Evolutionary conservation across 164 flowering plant genomes (phyloP).

Genomic region (Vitis amurensis): DNA sequence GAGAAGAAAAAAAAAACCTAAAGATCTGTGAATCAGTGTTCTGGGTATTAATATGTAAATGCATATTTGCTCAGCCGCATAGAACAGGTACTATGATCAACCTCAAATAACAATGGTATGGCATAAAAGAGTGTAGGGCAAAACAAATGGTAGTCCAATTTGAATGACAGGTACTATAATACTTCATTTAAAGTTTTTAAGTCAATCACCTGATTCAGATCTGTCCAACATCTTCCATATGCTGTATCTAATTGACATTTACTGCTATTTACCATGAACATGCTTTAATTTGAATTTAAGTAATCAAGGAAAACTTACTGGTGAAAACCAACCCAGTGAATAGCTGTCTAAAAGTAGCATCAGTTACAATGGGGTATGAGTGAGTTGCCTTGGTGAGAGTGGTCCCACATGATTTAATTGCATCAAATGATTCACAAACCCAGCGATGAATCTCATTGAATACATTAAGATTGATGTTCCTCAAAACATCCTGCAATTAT

Average conservation of each 20-base stretch:
- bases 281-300: not conserved
- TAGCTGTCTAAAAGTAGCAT: constrained; percentile 44
- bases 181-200: too few species aligned
- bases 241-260: not conserved
- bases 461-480: constrained; percentile 40
- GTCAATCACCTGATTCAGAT: not conserved
- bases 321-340: constrained; percentile 70
- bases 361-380: constrained; percentile 48
- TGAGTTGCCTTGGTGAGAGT: constrained; percentile 31
- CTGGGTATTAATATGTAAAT: too few species aligned
- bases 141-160: too few species aligned
- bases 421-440: constrained; percentile 58
- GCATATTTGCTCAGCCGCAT: too few species aligned
- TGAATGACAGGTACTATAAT: too few species aligned
- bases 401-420: constrained; percentile 36
- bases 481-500: constrained; percentile 57
- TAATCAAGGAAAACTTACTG: constrained; percentile 43
- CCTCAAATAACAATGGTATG: too few species aligned
- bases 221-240: not conserved
- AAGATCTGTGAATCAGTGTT: too few species aligned
- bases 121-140: too few species aligned
- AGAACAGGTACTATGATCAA: too few species aligned
- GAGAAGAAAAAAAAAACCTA: not conserved
- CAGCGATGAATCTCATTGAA: constrained; percentile 62
- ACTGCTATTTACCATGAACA: not conserved